Conservation (phyloP, 768 basidiomycete species). For the Candolleomyces eurysporus region DNA sequence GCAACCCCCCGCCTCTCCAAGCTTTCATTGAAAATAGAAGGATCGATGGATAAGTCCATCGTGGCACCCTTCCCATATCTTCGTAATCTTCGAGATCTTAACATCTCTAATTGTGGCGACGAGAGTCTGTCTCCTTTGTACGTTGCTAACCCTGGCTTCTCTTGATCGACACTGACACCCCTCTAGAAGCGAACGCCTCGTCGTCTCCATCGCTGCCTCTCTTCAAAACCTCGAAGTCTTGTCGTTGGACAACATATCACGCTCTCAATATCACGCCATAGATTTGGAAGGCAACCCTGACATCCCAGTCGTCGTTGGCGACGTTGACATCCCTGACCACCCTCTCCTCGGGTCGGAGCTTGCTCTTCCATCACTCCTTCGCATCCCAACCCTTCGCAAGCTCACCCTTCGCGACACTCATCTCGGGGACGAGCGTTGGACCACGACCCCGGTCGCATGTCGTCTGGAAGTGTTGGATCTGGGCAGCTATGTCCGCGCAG, state of each 20-base stretch:
- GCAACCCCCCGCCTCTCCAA: constrained; percentile 46
- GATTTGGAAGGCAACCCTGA: constrained; percentile 53
- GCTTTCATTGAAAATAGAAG: constrained; percentile 47
- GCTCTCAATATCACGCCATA: constrained; percentile 63
- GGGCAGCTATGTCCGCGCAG: constrained; percentile 53
- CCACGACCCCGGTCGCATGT: constrained; percentile 48
- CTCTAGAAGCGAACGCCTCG: constrained; percentile 63
- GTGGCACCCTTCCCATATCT: constrained; percentile 48
- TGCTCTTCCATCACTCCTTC: constrained; percentile 62
- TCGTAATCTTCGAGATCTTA: constrained; percentile 40
- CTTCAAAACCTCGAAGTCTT: constrained; percentile 54
- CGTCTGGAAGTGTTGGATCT: constrained; percentile 57
- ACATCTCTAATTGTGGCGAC: constrained; percentile 45
- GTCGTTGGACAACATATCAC: constrained; percentile 60
- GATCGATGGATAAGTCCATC: constrained; percentile 47
- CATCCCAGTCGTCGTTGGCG: constrained; percentile 61
- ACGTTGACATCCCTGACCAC: constrained; percentile 58
- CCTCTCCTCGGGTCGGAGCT: constrained; percentile 54
- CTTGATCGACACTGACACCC: constrained; percentile 7
- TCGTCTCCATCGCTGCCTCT: constrained; percentile 65
- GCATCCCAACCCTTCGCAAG: constrained; percentile 56
- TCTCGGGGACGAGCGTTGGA: constrained; percentile 61
- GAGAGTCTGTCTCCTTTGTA: constrained; percentile 45
- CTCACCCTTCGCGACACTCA: constrained; percentile 71
- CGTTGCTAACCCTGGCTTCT: constrained; percentile 19